Base-by-base conservation (phyloP, 139 green algal species). In the Micractinium conductrix region DNA sequence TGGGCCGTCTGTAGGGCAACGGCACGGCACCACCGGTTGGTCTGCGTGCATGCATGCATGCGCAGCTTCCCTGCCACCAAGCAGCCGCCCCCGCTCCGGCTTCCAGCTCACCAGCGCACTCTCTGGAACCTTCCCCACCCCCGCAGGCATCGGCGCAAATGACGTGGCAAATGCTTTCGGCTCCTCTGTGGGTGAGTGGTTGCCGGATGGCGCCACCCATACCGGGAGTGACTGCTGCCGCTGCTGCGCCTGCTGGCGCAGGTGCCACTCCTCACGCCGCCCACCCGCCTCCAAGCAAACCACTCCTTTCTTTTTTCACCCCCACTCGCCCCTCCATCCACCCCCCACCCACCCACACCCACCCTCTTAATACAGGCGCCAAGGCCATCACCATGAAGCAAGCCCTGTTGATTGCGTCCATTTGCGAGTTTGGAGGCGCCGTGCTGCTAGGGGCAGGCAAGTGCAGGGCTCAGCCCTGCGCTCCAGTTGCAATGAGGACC, bases 331-430 rank as follows among this genome's bases (percentile, higher is more conserved):
- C 40, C 40, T 55, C 40, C 70, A n/a, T 40, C 69, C 55, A 22
- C 43, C 5, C 71, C 28, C 42, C 24, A n/a, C 12, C 8, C 53
- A 26, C 62, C 38, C 74, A 67, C 10, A 81, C 75, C 37, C 21
- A 2, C 35, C 16, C 7, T 21, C 38, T 7, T 6, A 38, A 17
- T 58, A 55, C 87, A 42, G 87, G 87, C 19, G 60, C 87, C 63
- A 91, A 89, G 60, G 87, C 87, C 22, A 48, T 91, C 2, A 87
- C 87, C 1, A 65, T 91, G 53, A 78, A 73, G 33, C 85, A 90
- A 42, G 81, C 85, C 17, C 38, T 92, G 9, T 0, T 92, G 2
- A 76, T 91, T 33, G 89, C 89, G 1, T n/a, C 80, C 24, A 14
- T 92, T 12, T 88, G 79, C 58, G 89, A 92, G 53, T 90, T 92